Percentiles rank a stretch among this genome's conserved stretches.
These are phyloP conservation scores for Raphanus hybrid DNA, from an alignment of 441 rosid genomes.

Conservation along the genomic window DNA sequence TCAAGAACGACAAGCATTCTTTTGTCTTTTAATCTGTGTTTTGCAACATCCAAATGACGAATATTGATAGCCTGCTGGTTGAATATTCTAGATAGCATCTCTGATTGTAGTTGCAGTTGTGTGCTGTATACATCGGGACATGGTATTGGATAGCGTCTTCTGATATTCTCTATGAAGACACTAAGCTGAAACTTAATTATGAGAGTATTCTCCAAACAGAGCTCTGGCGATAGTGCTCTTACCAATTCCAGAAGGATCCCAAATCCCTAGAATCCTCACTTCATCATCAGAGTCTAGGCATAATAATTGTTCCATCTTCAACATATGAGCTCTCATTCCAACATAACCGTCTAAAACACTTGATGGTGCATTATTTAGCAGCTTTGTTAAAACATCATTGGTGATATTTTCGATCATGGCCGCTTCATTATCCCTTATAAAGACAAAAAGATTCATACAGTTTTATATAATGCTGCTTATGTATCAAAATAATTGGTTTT, in stretches of 20 bases:
- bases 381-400: neutral
- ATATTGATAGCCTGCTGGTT: neutral
- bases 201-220: neutral
- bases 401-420: constrained; percentile 19
- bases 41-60: constrained; percentile 2
- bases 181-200: neutral
- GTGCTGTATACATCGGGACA: neutral
- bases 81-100: neutral
- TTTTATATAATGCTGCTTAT: too few relatives aligned
- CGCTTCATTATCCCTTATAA: constrained; percentile 33
- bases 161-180: neutral
- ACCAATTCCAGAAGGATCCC: constrained; percentile 25
- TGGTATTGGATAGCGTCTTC: neutral
- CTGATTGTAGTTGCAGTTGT: neutral
- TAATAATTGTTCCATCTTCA: neutral
- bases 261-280: constrained; percentile 31
- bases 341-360: neutral
- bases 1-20: neutral
- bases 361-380: neutral
- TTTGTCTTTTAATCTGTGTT: neutral
- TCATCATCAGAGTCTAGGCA: neutral
- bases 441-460: neutral
- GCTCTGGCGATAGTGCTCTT: constrained; percentile 26
- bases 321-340: constrained; percentile 23
- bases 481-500: too few relatives aligned